Evolutionary conservation across 768 basidiomycete genomes (phyloP).

Genomic region (Tylopilus cervinicoccineus): DNA sequence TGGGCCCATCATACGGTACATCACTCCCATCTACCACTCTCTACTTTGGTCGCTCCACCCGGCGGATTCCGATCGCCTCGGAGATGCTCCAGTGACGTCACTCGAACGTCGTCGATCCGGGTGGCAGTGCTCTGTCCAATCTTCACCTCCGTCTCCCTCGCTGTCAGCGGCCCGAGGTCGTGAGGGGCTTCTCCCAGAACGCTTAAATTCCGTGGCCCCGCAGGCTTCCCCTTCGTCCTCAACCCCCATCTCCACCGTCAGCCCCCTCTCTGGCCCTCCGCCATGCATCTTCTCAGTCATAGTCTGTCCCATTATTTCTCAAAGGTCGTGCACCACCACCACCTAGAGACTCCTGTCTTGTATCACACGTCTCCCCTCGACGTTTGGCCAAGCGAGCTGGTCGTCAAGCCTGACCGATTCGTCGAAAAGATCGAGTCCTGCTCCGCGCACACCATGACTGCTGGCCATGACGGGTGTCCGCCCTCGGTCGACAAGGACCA

Average conservation of each 20-base stretch:
- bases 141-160: too few relatives aligned
- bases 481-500: conserved; percentile 3
- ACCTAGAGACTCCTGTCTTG: background rate
- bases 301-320: conserved; percentile 6
- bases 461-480: background rate
- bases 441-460: conserved; percentile 4
- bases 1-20: too few relatives aligned
- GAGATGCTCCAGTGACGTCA: too few relatives aligned
- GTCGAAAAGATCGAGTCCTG: conserved; percentile 7
- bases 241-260: too few relatives aligned
- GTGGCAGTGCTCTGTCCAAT: too few relatives aligned
- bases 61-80: too few relatives aligned
- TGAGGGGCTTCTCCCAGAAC: too few relatives aligned
- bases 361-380: conserved; percentile 10
- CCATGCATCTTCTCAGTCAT: conserved; percentile 2
- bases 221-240: background rate
- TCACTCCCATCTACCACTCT: too few relatives aligned
- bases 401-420: conserved; percentile 3
- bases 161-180: too few relatives aligned
- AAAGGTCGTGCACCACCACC: conserved; percentile 6
- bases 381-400: conserved; percentile 6
- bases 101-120: too few relatives aligned
- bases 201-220: too few relatives aligned
- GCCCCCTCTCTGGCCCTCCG: background rate
- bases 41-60: too few relatives aligned